Conservation (phyloP, 345 rosid genomes). For the Boechera retrofracta region DNA sequence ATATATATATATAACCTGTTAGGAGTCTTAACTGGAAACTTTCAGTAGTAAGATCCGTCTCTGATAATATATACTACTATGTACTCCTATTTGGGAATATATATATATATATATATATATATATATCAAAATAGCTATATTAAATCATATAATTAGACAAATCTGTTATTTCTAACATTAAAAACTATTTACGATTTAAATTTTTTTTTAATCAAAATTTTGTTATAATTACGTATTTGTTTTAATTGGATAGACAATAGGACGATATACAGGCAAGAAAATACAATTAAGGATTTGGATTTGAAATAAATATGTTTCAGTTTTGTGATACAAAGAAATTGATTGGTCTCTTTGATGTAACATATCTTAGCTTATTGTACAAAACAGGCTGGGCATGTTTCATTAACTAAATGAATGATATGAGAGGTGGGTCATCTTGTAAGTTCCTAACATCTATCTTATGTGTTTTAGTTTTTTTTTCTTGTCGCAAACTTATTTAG, state of each 20-base stretch:
- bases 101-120: neutral
- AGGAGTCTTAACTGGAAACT: too few relatives aligned
- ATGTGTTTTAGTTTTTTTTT: constrained; percentile 27
- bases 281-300: constrained; percentile 14
- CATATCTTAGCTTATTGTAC: constrained; percentile 46
- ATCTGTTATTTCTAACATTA: neutral
- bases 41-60: neutral
- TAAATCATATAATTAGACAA: neutral
- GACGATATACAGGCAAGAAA: constrained; percentile 21
- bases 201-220: neutral
- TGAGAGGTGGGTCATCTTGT: constrained; percentile 41
- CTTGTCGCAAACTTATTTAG: constrained; percentile 10
- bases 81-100: constrained; percentile 2
- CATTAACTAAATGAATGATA: constrained; percentile 39
- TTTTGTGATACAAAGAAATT: constrained; percentile 24
- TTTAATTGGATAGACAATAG: constrained; percentile 26
- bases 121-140: neutral
- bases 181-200: neutral
- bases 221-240: constrained; percentile 14
- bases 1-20: too few relatives aligned
- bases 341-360: constrained; percentile 45
- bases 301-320: constrained; percentile 38
- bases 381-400: constrained; percentile 50
- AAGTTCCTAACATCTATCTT: constrained; percentile 33
- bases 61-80: neutral